Evolutionary conservation across 2,329 filamentous ascomycete genomes (phyloP), one percentile per base, ranked within the genome.

Genomic region (Colletotrichum phormii): DNA sequence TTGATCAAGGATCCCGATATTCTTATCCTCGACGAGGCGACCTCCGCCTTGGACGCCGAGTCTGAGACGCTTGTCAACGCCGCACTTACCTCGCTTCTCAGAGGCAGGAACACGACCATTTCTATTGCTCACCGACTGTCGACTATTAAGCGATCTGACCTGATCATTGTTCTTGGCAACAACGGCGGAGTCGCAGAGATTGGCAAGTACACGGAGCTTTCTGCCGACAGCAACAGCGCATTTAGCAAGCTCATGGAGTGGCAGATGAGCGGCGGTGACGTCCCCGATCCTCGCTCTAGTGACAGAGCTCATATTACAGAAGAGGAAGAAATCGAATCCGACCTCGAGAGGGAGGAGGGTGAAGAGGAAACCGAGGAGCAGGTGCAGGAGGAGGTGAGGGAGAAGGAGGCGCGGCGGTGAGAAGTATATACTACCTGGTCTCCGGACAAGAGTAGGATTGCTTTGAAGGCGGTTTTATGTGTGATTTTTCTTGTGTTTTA

Each of bases 161-260:
- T 92, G 75, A 97, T 99, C 80, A 97, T 99, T 77, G 96, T 98
- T 35, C 91, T 99, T 51, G 93, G 93, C 73, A 91, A 89, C 69
- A 93, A 98, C 78, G 97, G 97, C 75, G 92, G 89, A 71, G 96
- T 99, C 4, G 97, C 96, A 3, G 96, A 99, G 82, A 93, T 94
- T 75, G 97, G 97, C 69, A 93, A 92, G 71, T 99, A 97, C 81
- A 84, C 88, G 29, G 89, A 95, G 75, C 89, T 99, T 26, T 93
- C 92, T 64, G 86, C 89, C 5, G 90, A 94, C 72, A 89, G 89
- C 18, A 86, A 93, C 11, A 97, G 96, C 64, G 95, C 95, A 2
- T 99, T 99, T 80, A 96, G 92, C 77, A 97, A 93, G 84, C 87
- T 99, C 65, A 99, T 99, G 97, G 96, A 98, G 83, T 98, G 95